These are phyloP conservation scores for Ustilago cynodontis DNA, from an alignment of 1,284 basidiomycete genomes.

Conservation along the genomic window DNA sequence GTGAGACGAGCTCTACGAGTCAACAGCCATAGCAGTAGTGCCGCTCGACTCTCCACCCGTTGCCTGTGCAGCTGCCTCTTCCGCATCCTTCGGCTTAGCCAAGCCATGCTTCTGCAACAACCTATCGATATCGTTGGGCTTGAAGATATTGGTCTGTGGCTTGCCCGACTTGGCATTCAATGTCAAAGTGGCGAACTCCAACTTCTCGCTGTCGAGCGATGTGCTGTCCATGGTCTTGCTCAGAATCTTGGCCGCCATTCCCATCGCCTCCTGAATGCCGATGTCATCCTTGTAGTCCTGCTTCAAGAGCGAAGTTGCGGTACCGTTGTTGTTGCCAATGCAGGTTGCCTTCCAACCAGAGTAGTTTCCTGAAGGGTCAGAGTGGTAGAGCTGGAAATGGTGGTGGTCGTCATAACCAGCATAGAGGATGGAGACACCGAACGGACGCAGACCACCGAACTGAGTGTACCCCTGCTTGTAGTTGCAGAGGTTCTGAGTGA, in stretches of 20 bases:
- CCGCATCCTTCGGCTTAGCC: conserved; percentile 82
- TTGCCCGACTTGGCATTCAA: conserved; percentile 81
- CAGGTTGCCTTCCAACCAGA: conserved; percentile 99
- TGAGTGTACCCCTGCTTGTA: conserved; percentile 99
- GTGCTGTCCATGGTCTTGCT: conserved; percentile 99
- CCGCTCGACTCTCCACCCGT: conserved; percentile 28
- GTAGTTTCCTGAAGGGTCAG: conserved; percentile 98
- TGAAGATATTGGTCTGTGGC: conserved; percentile 92
- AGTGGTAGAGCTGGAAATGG: conserved; percentile 97
- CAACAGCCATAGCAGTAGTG: conserved; percentile 55
- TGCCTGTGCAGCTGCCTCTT: conserved; percentile 41
- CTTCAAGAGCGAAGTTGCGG: conserved; percentile 91
- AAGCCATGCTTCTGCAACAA: conserved; percentile 85
- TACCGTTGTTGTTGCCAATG: conserved; percentile 96
- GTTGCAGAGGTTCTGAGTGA: conserved; percentile 93
- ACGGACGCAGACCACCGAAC: conserved; percentile 96
- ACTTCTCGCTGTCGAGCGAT: conserved; percentile 77
- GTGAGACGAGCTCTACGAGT: conserved; percentile 43
- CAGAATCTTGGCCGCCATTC: conserved; percentile 90
- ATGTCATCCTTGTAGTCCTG: conserved; percentile 99
- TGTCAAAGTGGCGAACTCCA: conserved; percentile 94
- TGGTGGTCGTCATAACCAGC: conserved; percentile 97
- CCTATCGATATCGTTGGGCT: conserved; percentile 87
- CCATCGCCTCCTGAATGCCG: conserved; percentile 77
- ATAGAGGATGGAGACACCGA: conserved; percentile 95